Conservation (phyloP, 495 filamentous ascomycete species). For the Lasiosphaeris hirsuta region DNA sequence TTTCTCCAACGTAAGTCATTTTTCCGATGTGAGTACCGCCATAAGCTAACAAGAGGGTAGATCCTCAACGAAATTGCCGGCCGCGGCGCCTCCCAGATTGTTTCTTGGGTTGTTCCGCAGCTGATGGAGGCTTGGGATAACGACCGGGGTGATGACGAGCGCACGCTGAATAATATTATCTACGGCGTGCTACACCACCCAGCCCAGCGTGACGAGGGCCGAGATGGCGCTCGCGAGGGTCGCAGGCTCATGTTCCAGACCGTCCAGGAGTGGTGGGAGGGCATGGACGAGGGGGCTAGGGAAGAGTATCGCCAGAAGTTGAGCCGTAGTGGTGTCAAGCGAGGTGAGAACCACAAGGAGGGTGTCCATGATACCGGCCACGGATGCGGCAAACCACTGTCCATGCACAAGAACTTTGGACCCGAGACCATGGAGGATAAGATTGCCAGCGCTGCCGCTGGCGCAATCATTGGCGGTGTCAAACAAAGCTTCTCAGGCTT, state of each 20-base stretch:
- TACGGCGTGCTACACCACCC: conserved; percentile 86
- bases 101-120: conserved; percentile 82
- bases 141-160: conserved; percentile 61
- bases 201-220: conserved; percentile 62
- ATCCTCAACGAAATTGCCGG: conserved; percentile 87
- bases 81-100: conserved; percentile 68
- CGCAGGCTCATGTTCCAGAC: conserved; percentile 72
- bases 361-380: conserved; percentile 81
- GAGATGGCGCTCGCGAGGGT: conserved; percentile 70
- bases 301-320: conserved; percentile 66
- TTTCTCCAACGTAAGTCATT: conserved; percentile 61
- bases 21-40: not conserved
- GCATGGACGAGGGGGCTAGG: conserved; percentile 57
- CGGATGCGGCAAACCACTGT: conserved; percentile 64
- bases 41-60: conserved; percentile 36
- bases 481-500: conserved; percentile 35
- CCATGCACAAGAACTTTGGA: conserved; percentile 43
- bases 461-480: conserved; percentile 45
- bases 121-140: conserved; percentile 85
- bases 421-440: conserved; percentile 40
- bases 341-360: conserved; percentile 78
- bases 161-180: conserved; percentile 69
- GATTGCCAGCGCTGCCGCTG: conserved; percentile 43
- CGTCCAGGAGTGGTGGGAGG: conserved; percentile 76
- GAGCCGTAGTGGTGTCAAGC: conserved; percentile 68